Base-by-base conservation (phyloP, 1,284 basidiomycete species). In the Malassezia psittaci region DNA sequence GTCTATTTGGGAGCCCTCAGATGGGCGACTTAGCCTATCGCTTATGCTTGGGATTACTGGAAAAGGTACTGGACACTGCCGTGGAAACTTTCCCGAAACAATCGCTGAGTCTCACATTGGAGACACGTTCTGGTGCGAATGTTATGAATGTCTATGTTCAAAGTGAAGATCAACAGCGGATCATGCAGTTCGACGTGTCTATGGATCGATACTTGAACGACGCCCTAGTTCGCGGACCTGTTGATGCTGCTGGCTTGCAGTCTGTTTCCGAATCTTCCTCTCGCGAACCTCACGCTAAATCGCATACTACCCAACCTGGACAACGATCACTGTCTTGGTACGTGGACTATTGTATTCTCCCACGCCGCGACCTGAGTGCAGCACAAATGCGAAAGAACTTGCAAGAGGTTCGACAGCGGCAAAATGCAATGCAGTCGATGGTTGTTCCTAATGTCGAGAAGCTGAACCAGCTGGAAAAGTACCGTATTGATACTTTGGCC, bases 21-120 rank as follows among this genome's bases (percentile, higher is more conserved):
- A 77, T 82, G 50, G 90, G 88, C 2, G 79, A 85, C 33, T 81
- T 82, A 52, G 82, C 88, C 1, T 98, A 96, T 77, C 79, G 80
- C 51, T 83, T 87, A 63, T 86, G 84, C 56, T 77, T 96, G 3
- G 77, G 77, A 3, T 62, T 94, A 15, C 77, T 96, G 59, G 90
- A 96, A 74, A 75, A 76, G 7, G 75, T 91, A 4, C 75, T 85
- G 29, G 78, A 83, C 6, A 81, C 85, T 53, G 80, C 86, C 3
- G 78, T 80, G 0, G 66, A 72, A 0, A 79, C 82, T 52, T 90
- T 85, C 76, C 86, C 87, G 0, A 43, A 52, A 13, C 56, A 72
- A 38, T 60, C 65, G 29, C 52, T 74, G 21, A 63, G 61, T 44
- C 54, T 74, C 33, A 69, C 71, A 9, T 29, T 74, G 2, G 69